Evolutionary conservation across 495 filamentous ascomycete genomes (phyloP).

Genomic region (Aspergillus diversus): DNA sequence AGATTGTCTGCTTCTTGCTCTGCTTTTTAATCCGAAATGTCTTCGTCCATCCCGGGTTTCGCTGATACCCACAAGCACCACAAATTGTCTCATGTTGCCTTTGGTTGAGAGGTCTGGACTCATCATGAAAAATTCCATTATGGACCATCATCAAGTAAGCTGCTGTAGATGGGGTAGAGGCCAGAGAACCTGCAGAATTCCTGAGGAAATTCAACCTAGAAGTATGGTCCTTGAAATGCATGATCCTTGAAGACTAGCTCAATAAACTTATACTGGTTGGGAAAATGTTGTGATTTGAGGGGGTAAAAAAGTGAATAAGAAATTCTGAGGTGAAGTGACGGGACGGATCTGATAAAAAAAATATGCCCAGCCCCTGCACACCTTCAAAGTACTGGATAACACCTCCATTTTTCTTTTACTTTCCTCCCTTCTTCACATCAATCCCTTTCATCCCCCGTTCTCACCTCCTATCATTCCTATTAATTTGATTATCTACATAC

Average conservation of each 20-base stretch:
- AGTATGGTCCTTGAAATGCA: slow-evolving; percentile 39
- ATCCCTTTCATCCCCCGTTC: too few species aligned
- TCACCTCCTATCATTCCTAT: too few species aligned
- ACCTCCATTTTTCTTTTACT: too few species aligned
- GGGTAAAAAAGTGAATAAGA: not conserved
- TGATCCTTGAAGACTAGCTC: slow-evolving; percentile 14
- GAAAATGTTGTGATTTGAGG: not conserved
- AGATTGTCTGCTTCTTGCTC: slow-evolving; percentile 22
- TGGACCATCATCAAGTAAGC: slow-evolving; percentile 50
- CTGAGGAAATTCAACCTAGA: slow-evolving; percentile 48
- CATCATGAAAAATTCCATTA: slow-evolving; percentile 44
- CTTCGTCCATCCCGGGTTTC: slow-evolving; percentile 49
- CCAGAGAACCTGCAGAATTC: slow-evolving; percentile 47
- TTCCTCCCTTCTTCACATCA: too few species aligned
- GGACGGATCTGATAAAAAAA: slow-evolving; percentile 10
- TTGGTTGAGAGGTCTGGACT: slow-evolving; percentile 41
- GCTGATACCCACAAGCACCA: slow-evolving; percentile 54
- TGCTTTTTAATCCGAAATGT: slow-evolving; percentile 33
- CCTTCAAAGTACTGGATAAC: too few species aligned
- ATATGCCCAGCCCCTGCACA: not conserved
- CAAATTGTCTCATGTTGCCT: slow-evolving; percentile 48
- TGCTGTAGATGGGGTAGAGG: slow-evolving; percentile 49
- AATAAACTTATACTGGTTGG: not conserved
- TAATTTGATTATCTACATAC: not conserved
- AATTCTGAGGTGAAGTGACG: not conserved